These are phyloP conservation scores for Nitzschia inconspicua DNA, from an alignment of 108 stramenopile species.

Conservation along the genomic window DNA sequence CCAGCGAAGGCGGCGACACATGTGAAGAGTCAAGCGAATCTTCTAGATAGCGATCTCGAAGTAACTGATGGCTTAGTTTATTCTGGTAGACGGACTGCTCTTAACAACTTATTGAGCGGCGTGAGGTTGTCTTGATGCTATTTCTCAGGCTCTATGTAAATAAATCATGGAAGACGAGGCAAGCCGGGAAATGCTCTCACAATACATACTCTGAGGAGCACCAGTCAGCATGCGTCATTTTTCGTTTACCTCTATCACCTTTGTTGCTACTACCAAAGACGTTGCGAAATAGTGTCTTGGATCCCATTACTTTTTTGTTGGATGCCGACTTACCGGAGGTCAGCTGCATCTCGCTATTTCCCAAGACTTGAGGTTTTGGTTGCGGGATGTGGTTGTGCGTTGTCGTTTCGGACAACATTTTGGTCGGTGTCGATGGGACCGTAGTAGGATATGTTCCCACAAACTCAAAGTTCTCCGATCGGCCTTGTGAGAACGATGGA, in stretches of 20 bases:
- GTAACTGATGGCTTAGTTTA: no score
- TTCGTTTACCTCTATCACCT: neutral
- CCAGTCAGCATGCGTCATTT: constrained; percentile 13
- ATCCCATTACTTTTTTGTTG: no score
- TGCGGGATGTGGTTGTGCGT: neutral
- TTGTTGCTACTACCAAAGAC: neutral
- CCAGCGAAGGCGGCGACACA: neutral
- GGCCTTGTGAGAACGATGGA: no score
- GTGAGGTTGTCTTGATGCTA: no score
- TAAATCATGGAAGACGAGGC: neutral
- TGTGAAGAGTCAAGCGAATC: neutral
- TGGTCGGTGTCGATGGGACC: neutral
- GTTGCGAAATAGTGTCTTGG: no score
- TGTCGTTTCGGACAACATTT: neutral
- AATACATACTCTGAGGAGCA: constrained; percentile 1
- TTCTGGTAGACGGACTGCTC: no score
- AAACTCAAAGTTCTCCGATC: no score
- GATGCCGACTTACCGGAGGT: neutral
- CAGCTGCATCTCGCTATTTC: neutral
- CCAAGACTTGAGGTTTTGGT: neutral
- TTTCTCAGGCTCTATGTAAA: neutral
- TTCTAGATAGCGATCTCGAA: no score
- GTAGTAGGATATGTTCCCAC: neutral
- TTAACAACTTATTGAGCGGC: no score
- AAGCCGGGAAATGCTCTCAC: no score